Base-by-base conservation (phyloP, 1,284 basidiomycete genomes). In the Naganishia sp. region DNA sequence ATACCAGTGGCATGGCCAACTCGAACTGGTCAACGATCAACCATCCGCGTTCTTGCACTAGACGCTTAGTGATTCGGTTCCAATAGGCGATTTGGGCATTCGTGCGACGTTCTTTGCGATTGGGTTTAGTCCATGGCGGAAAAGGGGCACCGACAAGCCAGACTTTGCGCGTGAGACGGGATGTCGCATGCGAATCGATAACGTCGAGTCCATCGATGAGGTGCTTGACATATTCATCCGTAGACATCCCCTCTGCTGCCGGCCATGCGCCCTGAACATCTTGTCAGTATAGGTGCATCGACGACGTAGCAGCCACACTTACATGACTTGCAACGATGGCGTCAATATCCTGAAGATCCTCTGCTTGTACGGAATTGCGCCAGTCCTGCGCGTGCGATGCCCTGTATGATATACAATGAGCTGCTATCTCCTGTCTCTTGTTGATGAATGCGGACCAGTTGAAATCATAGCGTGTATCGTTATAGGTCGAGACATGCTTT, bases 51-150 rank as follows among this genome's bases (percentile, higher is more conserved):
- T 61, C 57, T 9, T 42, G 4, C 2, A 61, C 4, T 2, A 61
- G 48, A 25, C 57, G 46, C 44, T 61, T 61, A 13, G 57, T 61
- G 36, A 61, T 42, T 5, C 57, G 46, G 49, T 61, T 61, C 57
- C 57, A 61, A 18, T 61, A 61, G 16, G 57, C 57, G 11, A 61
- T 33, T 52, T 61, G 57, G 11, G 57, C 36, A 39, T 39, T 61
- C 13, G 57, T 61, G 49, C 57, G 57, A 9, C 57, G 57, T 43
- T 61, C 57, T 43, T 50, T 61, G 31, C 57, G 48, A 57, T 50
- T 42, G 39, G 57, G 57, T 28, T 43, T 50, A 13, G 57, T 61
- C 57, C 57, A 61, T 11, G 57, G 57, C 7, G 57, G 57, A 25
- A 61, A 61, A 43, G 57, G 57, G 10, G 48, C 57, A 21, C 36